Conservation (phyloP, 805 yeast genomes). For the Schwanniomyces sp. region DNA sequence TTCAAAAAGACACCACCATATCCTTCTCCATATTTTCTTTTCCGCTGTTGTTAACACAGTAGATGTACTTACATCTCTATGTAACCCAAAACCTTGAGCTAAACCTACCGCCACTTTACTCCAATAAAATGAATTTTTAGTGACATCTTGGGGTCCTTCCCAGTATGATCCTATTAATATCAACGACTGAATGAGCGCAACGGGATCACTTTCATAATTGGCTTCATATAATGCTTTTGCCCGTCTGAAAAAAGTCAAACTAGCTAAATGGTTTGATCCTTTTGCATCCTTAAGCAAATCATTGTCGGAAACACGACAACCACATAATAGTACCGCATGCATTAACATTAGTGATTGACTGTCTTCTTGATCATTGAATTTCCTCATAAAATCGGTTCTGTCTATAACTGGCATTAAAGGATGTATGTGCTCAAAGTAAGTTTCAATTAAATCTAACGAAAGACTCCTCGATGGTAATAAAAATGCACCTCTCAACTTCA, state of each 20-base stretch:
- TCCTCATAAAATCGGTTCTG: constrained; percentile 58
- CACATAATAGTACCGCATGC: constrained; percentile 69
- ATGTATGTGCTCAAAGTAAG: constrained; percentile 64
- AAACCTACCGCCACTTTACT: constrained; percentile 64
- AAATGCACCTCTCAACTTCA: constrained; percentile 69
- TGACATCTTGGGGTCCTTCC: constrained; percentile 71
- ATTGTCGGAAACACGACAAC: constrained; percentile 59
- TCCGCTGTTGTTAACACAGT: constrained; percentile 37
- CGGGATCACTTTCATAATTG: constrained; percentile 63
- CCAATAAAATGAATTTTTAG: constrained; percentile 69
- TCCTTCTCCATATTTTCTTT: constrained; percentile 56
- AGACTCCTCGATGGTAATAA: constrained; percentile 60
- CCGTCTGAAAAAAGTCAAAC: constrained; percentile 56
- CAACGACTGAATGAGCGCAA: constrained; percentile 60
- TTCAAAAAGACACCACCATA: constrained; percentile 77
- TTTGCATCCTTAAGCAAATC: constrained; percentile 50
- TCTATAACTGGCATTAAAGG: constrained; percentile 70
- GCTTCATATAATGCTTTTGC: constrained; percentile 77
- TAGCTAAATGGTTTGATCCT: constrained; percentile 53
- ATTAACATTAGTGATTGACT: constrained; percentile 65
- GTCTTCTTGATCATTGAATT: constrained; percentile 53
- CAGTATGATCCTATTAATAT: constrained; percentile 65
- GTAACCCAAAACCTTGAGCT: constrained; percentile 78
- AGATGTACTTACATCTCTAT: constrained; percentile 50
- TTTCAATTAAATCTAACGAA: constrained; percentile 57